These are phyloP conservation scores for Aureobasidium sp. DNA, from an alignment of 2,329 filamentous ascomycete species.

Conservation along the genomic window DNA sequence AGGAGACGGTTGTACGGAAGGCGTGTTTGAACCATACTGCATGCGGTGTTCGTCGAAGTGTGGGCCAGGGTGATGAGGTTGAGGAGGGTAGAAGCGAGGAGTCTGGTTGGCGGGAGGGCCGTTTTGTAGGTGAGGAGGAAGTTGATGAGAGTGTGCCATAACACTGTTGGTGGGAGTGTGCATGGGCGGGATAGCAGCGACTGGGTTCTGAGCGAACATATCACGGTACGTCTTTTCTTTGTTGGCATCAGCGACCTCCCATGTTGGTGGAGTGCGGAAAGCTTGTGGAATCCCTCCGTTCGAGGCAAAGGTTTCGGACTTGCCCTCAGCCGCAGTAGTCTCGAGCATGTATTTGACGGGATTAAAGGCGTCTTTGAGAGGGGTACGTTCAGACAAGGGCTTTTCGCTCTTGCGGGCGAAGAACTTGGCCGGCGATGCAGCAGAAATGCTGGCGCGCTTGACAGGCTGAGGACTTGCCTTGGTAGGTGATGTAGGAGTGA, in stretches of 20 bases:
- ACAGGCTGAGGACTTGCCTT: constrained; percentile 29
- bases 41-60: constrained; percentile 80
- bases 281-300: constrained; percentile 80
- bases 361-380: constrained; percentile 52
- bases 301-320: constrained; percentile 57
- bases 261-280: constrained; percentile 78
- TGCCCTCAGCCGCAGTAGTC: constrained; percentile 44
- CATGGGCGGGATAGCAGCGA: constrained; percentile 55
- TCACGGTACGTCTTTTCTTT: constrained; percentile 72
- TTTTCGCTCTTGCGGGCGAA: constrained; percentile 67
- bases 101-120: constrained; percentile 62
- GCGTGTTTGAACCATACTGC: constrained; percentile 68
- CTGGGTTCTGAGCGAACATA: constrained; percentile 60
- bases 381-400: constrained; percentile 49
- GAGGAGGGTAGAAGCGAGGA: constrained; percentile 68
- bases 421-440: constrained; percentile 45
- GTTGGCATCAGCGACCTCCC: constrained; percentile 66
- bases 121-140: constrained; percentile 76
- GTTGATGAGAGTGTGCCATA: constrained; percentile 73
- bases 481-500: constrained; percentile 67
- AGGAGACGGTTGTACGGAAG: constrained; percentile 75
- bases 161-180: constrained; percentile 56
- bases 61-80: constrained; percentile 66
- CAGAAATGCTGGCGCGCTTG: constrained; percentile 26
- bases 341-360: constrained; percentile 63